Evolutionary conservation across 306 rosid species (phyloP), one percentile per base, ranked within the genome.

Genomic region (Biancaea sappan): DNA sequence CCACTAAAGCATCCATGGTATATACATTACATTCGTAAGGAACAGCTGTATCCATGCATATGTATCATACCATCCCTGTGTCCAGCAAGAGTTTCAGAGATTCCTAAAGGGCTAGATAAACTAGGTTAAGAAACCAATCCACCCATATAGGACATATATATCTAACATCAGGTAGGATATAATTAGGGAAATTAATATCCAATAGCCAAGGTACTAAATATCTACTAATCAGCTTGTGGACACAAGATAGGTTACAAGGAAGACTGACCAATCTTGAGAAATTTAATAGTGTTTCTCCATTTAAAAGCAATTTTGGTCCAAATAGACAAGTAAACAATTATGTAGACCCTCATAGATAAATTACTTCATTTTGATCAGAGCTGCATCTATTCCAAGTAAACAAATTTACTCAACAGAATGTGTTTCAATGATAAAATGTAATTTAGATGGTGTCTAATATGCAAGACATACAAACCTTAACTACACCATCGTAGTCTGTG

Each of bases 401-500:
- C 44, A 61, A 74, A 61, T 65, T 29, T 71, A 43, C 73, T 4
- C 69, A 77, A 79, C 64, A 50, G 12, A 64, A 64, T 41, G 47
- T 32, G n/a, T 64, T 46, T 63, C 50, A 47, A 57, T 56, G 25
- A 56, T 64, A 56, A 79, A 74, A 74, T 22, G 56, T 37, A 14
- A 60, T 56, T 74, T 18, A 64, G 62, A 71, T 43, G 60, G 48
- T 56, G 15, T 69, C 67, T 14, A 57, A 54, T 22, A 56, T 31
- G 37, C 46, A 85, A 72, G 73, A 68, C 60, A 78, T 44, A 71
- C 85, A 78, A 69, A 93, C 98, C 97, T 94, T 94, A 41, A 94
- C 96, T 71, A 66, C 78, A 66, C 98, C 98, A 24, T 89, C 97
- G 58, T 91, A 86, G 82, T 94, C 98, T 46, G 97, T 82, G 70